A percentile compares a stretch with the other conserved stretches of the same genome.
These are phyloP conservation scores for Calocera viscosa DNA, from an alignment of 768 basidiomycete species.

Conservation along the genomic window DNA sequence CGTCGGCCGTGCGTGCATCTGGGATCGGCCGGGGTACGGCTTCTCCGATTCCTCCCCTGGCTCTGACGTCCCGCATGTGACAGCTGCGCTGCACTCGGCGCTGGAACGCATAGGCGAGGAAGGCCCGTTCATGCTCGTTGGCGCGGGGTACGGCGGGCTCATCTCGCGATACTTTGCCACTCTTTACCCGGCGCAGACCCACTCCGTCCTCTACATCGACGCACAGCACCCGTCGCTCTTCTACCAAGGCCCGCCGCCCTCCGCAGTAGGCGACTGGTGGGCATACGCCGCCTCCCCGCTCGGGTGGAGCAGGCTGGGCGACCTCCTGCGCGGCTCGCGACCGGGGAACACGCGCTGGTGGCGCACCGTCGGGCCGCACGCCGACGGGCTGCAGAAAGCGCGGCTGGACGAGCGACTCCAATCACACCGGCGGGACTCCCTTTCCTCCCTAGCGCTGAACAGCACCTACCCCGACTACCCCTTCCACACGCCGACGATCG, in stretches of 20 bases:
- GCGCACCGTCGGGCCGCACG: constrained; percentile 18
- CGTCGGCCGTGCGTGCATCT: constrained; percentile 25
- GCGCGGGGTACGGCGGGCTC: constrained; percentile 28
- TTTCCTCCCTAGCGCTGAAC: neutral
- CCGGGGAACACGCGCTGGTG: constrained; percentile 22
- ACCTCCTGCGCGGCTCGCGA: constrained; percentile 22
- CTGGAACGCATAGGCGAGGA: constrained; percentile 18
- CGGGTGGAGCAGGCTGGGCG: constrained; percentile 23
- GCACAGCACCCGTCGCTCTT: constrained; percentile 26
- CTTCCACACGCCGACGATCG: neutral
- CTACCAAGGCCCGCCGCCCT: constrained; percentile 20
- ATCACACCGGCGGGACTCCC: neutral
- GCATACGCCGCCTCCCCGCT: constrained; percentile 24
- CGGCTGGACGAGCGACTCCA: constrained; percentile 21
- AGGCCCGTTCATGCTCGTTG: constrained; percentile 21
- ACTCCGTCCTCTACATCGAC: constrained; percentile 25
- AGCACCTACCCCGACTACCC: constrained; percentile 6
- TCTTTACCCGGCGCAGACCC: constrained; percentile 20
- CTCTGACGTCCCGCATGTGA: constrained; percentile 23
- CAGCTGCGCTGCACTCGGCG: constrained; percentile 22
- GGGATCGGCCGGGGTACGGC: constrained; percentile 29
- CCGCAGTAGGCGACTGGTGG: constrained; percentile 21
- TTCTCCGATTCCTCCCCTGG: constrained; percentile 23
- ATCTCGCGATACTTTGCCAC: constrained; percentile 25
- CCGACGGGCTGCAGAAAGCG: constrained; percentile 23